Base-by-base conservation (phyloP, 108 stramenopile genomes). In the Stephanodiscus minutulus region DNA sequence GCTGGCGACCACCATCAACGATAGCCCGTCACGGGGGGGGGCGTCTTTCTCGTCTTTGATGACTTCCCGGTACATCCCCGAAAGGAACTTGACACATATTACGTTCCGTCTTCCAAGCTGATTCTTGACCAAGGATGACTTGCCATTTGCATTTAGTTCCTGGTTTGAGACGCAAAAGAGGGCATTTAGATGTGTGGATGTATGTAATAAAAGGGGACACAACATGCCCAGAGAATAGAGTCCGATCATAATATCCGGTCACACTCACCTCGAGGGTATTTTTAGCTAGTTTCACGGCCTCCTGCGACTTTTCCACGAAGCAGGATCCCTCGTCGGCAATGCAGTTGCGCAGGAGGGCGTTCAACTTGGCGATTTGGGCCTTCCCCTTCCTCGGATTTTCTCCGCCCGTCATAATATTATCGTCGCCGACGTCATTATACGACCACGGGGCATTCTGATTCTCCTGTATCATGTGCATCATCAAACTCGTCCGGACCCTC, bases 401-500 rank as follows among this genome's bases (percentile, higher is more conserved):
- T 48, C 62, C 76, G 48, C 50, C 50, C 29, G 68, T 61, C 24
- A 46, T 22, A n/a, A n/a, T n/a, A n/a, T n/a, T n/a, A 31, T 59
- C 66, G 3, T 65, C 60, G 3, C 13, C 18, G 41, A 65, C 55
- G 7, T 18, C 35, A 31, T 39, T 25, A 31, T 39, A 56, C 29
- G n/a, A 20, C 68, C 79, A 73, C 24, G 68, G 58, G 12, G 49
- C 29, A 58, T 64, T 80, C 20, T 62, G 44, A 24, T 56, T 52
- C 15, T 80, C 64, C 53, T 80, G 79, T 22, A 80, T 70, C 79
- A 80, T 61, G 57, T 80, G 79, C 22, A 80, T 66, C 72, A 80
- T 73, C 52, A 80, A 31, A 56, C 79, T 80, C 24, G 72, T 80
- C 6, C 79, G 61, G 57, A 80, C 73, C 37, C 79, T 55, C 44